phyloP scores from a whole-genome alignment of 805 yeast genomes.

The Debaryomyces hansenii region DNA sequence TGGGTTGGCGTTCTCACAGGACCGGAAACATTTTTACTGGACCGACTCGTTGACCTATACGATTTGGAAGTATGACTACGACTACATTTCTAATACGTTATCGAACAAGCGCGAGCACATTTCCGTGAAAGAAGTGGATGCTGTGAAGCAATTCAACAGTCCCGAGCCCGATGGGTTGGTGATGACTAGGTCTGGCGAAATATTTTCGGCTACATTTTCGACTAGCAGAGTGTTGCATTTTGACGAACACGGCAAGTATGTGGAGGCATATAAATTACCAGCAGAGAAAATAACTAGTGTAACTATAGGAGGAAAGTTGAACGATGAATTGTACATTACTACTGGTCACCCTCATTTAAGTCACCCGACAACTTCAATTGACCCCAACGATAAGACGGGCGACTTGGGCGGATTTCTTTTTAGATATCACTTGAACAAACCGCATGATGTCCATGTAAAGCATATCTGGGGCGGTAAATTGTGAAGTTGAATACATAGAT shows the following conservation, averaged over 20 bases:
- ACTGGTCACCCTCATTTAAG: conserved; percentile 55
- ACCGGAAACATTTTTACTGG: conserved; percentile 35
- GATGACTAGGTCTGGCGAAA: conserved; percentile 50
- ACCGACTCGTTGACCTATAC: conserved; percentile 38
- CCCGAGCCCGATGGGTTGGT: conserved; percentile 83
- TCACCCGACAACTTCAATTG: conserved; percentile 30
- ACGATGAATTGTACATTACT: conserved; percentile 64
- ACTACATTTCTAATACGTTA: conserved; percentile 24
- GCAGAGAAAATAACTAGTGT: conserved; percentile 64
- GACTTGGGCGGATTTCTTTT: conserved; percentile 66
- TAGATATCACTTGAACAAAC: conserved; percentile 37
- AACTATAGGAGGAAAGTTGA: conserved; percentile 60
- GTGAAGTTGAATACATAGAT: not conserved
- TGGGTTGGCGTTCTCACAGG: conserved; percentile 48
- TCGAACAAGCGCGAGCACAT: conserved; percentile 26
- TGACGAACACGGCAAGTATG: conserved; percentile 47
- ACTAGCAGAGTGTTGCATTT: conserved; percentile 57
- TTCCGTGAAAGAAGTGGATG: conserved; percentile 54
- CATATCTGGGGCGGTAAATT: conserved; percentile 31
- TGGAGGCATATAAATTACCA: conserved; percentile 57
- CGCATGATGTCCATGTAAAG: conserved; percentile 26
- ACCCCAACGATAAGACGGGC: conserved; percentile 26
- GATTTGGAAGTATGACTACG: conserved; percentile 40
- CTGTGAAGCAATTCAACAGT: conserved; percentile 38
- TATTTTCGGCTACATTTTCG: conserved; percentile 71